Percentiles rank a stretch among this genome's conserved stretches.
phyloP scores from a whole-genome alignment of 345 rosid species.

The Stellera chamaejasme region DNA sequence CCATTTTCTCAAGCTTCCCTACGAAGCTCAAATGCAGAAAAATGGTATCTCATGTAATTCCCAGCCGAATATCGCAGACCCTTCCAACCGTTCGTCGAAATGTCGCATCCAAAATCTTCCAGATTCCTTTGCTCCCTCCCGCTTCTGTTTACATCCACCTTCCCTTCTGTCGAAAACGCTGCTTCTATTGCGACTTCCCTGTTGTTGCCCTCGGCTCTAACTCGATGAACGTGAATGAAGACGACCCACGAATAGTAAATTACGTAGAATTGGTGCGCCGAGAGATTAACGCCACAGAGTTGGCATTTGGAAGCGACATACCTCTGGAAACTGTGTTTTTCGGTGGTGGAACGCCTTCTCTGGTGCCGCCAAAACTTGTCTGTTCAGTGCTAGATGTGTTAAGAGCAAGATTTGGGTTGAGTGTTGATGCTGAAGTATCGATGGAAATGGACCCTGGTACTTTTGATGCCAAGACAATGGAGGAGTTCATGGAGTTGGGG shows the following conservation, averaged over 20 bases:
- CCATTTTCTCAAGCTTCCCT: slow-evolving; percentile 44
- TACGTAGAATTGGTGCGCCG: slow-evolving; percentile 43
- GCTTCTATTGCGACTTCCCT: slow-evolving; percentile 89
- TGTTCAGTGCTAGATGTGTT: slow-evolving; percentile 50
- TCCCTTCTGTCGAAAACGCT: slow-evolving; percentile 94
- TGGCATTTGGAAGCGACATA: slow-evolving; percentile 23
- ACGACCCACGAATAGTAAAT: slow-evolving; percentile 64
- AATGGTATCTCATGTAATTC: slow-evolving; percentile 8
- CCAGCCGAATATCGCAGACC: slow-evolving; percentile 11
- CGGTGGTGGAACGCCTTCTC: slow-evolving; percentile 96
- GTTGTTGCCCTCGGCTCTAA: slow-evolving; percentile 74
- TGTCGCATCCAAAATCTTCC: slow-evolving; percentile 40
- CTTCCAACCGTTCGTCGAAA: slow-evolving; percentile 63
- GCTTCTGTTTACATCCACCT: slow-evolving; percentile 82
- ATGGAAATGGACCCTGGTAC: slow-evolving; percentile 99
- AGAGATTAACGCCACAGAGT: slow-evolving; percentile 50
- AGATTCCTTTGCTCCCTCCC: slow-evolving; percentile 40
- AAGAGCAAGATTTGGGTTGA: slow-evolving; percentile 53
- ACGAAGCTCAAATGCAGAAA: slow-evolving; percentile 25
- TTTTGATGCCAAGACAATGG: slow-evolving; percentile 49
- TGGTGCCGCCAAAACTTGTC: slow-evolving; percentile 73
- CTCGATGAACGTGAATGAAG: slow-evolving; percentile 23
- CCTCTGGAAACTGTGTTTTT: slow-evolving; percentile 66
- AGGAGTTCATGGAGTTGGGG: slow-evolving; percentile 55
- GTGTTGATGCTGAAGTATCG: slow-evolving; percentile 61